A percentile compares a stretch with the other conserved stretches of the same genome.
These are phyloP conservation scores for Monilinia aucupariae DNA, from an alignment of 2,329 filamentous ascomycete genomes.

Conservation along the genomic window DNA sequence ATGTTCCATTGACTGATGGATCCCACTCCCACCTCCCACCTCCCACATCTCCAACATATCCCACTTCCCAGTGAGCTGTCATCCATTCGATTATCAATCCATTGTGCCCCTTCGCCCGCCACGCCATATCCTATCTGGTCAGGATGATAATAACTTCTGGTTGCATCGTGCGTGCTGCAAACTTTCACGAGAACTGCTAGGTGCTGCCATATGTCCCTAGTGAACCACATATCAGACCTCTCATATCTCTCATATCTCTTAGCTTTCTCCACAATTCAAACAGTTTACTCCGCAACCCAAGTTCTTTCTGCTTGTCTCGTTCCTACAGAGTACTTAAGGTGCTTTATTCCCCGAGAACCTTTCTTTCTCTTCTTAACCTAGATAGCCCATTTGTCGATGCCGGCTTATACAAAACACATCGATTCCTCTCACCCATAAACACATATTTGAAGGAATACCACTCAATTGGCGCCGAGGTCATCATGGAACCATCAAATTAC, in stretches of 20 bases:
- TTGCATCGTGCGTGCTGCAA: conserved; percentile 4
- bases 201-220: too few species aligned
- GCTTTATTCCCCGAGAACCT: background rate
- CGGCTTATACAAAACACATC: background rate
- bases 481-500: conserved; percentile 28
- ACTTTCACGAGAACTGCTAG: background rate
- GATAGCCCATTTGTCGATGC: background rate
- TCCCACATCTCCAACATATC: too few species aligned
- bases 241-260: too few species aligned
- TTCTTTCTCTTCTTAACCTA: background rate
- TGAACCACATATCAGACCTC: background rate
- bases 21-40: background rate
- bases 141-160: too few species aligned
- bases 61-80: too few species aligned
- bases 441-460: too few species aligned
- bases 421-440: too few species aligned
- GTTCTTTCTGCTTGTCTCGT: background rate
- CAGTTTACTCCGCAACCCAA: conserved; percentile 1
- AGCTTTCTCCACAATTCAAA: background rate
- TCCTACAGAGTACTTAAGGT: background rate
- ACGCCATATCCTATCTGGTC: too few species aligned
- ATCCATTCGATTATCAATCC: conserved; percentile 9
- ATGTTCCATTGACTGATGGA: background rate
- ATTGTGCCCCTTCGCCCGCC: background rate
- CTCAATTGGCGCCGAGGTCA: conserved; percentile 4